phyloP scores from a whole-genome alignment of 805 yeast genomes.

The Dipodascopsis tothii region DNA sequence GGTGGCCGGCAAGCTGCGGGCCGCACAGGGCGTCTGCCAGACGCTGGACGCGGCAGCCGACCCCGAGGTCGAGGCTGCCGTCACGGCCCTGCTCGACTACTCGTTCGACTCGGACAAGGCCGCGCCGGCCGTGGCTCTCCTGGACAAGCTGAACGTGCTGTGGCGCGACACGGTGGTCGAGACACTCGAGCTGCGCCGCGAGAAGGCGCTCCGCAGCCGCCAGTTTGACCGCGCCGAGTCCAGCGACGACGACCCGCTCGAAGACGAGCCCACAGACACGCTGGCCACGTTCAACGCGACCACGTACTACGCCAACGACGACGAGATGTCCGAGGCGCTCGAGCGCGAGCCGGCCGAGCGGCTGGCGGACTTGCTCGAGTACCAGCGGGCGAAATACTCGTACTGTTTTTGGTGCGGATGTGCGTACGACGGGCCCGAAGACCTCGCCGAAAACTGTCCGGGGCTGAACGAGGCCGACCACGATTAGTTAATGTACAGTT shows the following conservation, averaged over 20 bases:
- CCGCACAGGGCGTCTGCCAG: constrained; percentile 20
- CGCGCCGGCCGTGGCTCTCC: constrained; percentile 1
- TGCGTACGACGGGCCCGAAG: constrained; percentile 33
- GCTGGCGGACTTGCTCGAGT: constrained; percentile 33
- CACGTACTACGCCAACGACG: constrained; percentile 1
- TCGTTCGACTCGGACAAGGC: neutral
- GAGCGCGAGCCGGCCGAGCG: constrained; percentile 28
- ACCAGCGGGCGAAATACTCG: constrained; percentile 35
- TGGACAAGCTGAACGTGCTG: constrained; percentile 6
- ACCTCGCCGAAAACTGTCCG: constrained; percentile 42
- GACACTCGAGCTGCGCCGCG: neutral
- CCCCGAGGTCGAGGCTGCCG: constrained; percentile 11
- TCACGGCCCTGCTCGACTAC: constrained; percentile 6
- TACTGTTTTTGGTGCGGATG: constrained; percentile 50
- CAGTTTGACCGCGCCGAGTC: constrained; percentile 10
- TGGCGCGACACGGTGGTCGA: constrained; percentile 17
- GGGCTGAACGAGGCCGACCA: constrained; percentile 44
- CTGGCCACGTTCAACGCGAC: constrained; percentile 2
- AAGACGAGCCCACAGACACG: constrained; percentile 1
- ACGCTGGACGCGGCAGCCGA: constrained; percentile 13
- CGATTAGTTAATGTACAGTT: no score
- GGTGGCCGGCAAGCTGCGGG: constrained; percentile 12
- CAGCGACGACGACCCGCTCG: neutral
- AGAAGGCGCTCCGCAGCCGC: constrained; percentile 3
- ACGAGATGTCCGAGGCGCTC: constrained; percentile 32